These are phyloP conservation scores for Malus sieversii DNA, from an alignment of 306 rosid genomes.

Conservation along the genomic window DNA sequence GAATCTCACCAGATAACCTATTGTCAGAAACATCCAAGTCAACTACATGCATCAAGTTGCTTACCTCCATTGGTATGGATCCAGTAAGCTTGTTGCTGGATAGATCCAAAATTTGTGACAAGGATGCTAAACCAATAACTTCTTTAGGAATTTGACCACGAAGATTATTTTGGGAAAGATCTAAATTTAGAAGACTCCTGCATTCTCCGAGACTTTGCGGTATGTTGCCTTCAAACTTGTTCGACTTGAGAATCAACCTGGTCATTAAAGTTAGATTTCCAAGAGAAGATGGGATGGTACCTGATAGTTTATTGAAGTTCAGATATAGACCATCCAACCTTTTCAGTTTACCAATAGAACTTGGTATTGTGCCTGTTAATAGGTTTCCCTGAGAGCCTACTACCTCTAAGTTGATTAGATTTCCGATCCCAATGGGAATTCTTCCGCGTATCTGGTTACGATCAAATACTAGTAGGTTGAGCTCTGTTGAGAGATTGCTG, in stretches of 20 bases:
- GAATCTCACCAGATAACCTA: constrained; percentile 18
- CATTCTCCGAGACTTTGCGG: constrained; percentile 11
- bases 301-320: too few species aligned
- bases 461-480: rapidly evolving
- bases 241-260: background rate
- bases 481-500: too few species aligned
- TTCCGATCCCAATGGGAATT: too few species aligned
- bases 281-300: too few species aligned
- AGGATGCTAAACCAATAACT: constrained; percentile 6
- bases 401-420: too few species aligned
- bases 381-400: too few species aligned
- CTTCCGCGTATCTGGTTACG: too few species aligned
- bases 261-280: too few species aligned
- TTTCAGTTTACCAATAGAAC: too few species aligned
- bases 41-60: background rate
- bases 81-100: constrained; percentile 16
- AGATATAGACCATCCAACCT: too few species aligned
- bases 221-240: constrained; percentile 10
- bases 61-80: constrained; percentile 10
- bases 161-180: constrained; percentile 11
- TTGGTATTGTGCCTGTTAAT: too few species aligned
- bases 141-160: constrained; percentile 14
- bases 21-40: constrained; percentile 9
- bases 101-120: background rate
- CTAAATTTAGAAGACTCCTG: background rate